Conservation (phyloP, 192 early-diverging fungal species). For the Coemansia sp. region DNA sequence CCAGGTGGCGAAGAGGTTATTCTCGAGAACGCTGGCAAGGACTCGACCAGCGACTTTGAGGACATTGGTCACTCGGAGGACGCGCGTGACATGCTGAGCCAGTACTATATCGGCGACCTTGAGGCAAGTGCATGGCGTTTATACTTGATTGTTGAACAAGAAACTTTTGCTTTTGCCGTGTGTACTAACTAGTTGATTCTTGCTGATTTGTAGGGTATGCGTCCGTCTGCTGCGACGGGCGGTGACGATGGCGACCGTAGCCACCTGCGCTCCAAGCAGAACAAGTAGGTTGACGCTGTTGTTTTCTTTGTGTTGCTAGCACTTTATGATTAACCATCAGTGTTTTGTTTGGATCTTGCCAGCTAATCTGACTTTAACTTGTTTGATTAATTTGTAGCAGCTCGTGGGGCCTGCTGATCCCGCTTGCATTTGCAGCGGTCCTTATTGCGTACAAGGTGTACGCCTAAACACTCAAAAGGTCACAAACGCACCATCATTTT, state of each 20-base stretch:
- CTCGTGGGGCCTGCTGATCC: slow-evolving; percentile 55
- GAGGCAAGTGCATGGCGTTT: slow-evolving; percentile 28
- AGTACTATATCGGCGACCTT: slow-evolving; percentile 73
- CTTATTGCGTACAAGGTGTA: slow-evolving; percentile 59
- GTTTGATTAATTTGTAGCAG: slow-evolving; percentile 30
- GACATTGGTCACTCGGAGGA: slow-evolving; percentile 97
- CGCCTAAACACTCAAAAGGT: slow-evolving; percentile 13
- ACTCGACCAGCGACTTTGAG: slow-evolving; percentile 92
- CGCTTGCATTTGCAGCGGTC: slow-evolving; percentile 54
- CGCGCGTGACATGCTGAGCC: slow-evolving; percentile 80
- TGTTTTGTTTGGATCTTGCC: too few relatives aligned
- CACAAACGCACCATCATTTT: too few relatives aligned
- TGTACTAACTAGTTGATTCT: background rate
- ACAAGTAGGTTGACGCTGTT: slow-evolving; percentile 29
- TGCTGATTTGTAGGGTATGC: slow-evolving; percentile 24
- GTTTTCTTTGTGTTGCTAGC: too few relatives aligned
- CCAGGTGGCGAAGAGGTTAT: slow-evolving; percentile 98
- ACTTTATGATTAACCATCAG: too few relatives aligned
- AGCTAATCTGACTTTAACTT: too few relatives aligned
- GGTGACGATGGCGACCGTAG: slow-evolving; percentile 13
- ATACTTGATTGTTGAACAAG: too few relatives aligned
- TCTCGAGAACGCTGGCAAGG: slow-evolving; percentile 84
- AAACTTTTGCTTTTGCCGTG: background rate
- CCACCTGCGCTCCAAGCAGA: slow-evolving; percentile 40
- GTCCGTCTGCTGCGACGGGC: slow-evolving; percentile 17